A percentile compares a stretch with the other conserved stretches of the same genome.
These are phyloP conservation scores for Ceriops zippeliana DNA, from an alignment of 345 rosid genomes.

Conservation along the genomic window DNA sequence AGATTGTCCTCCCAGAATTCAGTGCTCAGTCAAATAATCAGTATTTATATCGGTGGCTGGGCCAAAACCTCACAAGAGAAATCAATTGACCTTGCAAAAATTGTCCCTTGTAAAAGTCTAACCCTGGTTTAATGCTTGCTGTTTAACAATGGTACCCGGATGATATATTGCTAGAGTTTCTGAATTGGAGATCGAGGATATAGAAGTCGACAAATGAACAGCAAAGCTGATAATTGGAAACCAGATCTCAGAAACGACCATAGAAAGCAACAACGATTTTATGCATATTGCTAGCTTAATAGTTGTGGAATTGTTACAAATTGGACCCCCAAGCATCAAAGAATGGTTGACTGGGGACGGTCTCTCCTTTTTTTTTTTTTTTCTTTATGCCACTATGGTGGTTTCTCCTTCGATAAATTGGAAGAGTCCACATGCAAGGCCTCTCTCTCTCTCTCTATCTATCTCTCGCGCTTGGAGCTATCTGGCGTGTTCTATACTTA, in stretches of 20 bases:
- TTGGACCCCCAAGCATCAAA: conserved; percentile 42
- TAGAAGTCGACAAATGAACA: too few species aligned
- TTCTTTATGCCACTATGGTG: conserved; percentile 8
- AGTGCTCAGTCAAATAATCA: too few species aligned
- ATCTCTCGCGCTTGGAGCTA: background rate
- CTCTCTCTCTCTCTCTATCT: conserved; percentile 14
- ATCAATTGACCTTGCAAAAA: too few species aligned
- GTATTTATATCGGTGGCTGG: too few species aligned
- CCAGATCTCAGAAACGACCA: background rate
- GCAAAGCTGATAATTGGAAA: background rate
- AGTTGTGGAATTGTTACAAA: conserved; percentile 39
- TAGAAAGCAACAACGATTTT: background rate
- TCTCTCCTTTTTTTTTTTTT: background rate
- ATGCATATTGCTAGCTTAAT: conserved; percentile 31
- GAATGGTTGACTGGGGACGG: conserved; percentile 30
- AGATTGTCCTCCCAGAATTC: too few species aligned
- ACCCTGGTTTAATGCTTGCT: too few species aligned
- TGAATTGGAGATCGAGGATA: too few species aligned
- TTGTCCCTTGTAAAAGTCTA: too few species aligned
- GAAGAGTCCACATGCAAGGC: conserved; percentile 25
- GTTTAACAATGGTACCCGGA: too few species aligned
- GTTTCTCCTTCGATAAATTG: conserved; percentile 33
- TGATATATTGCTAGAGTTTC: too few species aligned
- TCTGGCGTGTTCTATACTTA: conserved; percentile 23
- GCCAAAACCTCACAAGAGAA: too few species aligned